Conservation (phyloP, 805 yeast genomes). For the Candida vartiovaarae region DNA sequence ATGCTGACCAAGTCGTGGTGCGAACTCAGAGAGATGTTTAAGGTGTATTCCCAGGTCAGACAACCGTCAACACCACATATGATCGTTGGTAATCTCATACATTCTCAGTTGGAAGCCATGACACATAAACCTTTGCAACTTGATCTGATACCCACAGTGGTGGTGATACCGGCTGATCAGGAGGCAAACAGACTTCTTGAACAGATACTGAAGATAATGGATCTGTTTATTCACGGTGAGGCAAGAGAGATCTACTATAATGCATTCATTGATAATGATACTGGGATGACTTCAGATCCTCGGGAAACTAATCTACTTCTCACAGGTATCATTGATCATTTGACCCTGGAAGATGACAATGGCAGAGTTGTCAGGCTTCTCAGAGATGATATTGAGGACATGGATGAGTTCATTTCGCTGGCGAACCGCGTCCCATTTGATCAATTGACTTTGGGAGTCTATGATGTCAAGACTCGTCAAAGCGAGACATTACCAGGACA, state of each 20-base stretch:
- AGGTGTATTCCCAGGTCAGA: constrained; percentile 39
- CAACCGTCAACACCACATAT: constrained; percentile 33
- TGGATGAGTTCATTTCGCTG: background rate
- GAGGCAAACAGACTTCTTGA: constrained; percentile 33
- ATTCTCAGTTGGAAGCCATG: constrained; percentile 39
- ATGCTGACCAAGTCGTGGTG: constrained; percentile 60
- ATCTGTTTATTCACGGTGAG: constrained; percentile 39
- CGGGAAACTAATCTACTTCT: constrained; percentile 34
- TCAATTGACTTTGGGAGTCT: constrained; percentile 24
- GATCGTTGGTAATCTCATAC: constrained; percentile 40
- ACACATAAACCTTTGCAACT: constrained; percentile 31
- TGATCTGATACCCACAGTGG: background rate
- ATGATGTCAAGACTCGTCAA: constrained; percentile 60
- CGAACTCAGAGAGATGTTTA: constrained; percentile 51
- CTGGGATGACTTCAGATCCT: constrained; percentile 9
- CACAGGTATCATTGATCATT: constrained; percentile 60
- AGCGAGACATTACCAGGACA: constrained; percentile 40
- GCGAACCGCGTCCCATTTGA: background rate
- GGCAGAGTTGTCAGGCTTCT: background rate
- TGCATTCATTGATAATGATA: constrained; percentile 16
- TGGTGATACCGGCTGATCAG: constrained; percentile 10
- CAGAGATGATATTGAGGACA: no score
- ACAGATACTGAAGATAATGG: constrained; percentile 34
- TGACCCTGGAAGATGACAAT: constrained; percentile 14
- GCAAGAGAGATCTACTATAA: constrained; percentile 56